Evolutionary conservation across 2,329 filamentous ascomycete species (phyloP).

Genomic region (Colletotrichum lini): DNA sequence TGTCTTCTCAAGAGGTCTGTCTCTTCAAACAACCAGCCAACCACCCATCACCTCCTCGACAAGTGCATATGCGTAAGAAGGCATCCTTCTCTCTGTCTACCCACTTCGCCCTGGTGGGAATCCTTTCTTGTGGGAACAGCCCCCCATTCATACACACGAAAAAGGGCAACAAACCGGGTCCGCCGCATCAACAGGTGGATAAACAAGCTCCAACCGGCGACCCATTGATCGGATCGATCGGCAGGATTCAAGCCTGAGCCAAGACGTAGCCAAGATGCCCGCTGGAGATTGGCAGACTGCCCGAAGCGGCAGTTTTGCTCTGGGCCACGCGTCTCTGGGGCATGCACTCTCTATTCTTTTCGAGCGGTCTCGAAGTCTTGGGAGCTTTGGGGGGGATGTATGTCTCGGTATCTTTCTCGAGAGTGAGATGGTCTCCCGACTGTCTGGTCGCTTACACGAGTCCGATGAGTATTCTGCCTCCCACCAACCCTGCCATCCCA

Average conservation of each 20-base stretch:
- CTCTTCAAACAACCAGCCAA: no score
- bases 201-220: not conserved
- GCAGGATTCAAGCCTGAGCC: slow-evolving; percentile 34
- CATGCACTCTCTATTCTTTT: not conserved
- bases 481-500: slow-evolving; percentile 15
- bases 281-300: slow-evolving; percentile 14
- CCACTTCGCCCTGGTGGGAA: no score
- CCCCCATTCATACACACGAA: slow-evolving; percentile 1
- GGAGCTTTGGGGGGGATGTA: not conserved
- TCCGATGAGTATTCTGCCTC: not conserved
- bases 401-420: not conserved
- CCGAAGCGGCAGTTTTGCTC: slow-evolving; percentile 8
- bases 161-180: not conserved
- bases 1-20: no score
- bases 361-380: not conserved
- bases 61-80: not conserved
- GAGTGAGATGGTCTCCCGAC: not conserved
- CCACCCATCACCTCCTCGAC: no score
- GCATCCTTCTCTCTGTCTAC: not conserved
- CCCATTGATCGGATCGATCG: slow-evolving; percentile 37
- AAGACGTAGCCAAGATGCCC: slow-evolving; percentile 37
- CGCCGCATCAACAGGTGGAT: slow-evolving; percentile 20
- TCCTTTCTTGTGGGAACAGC: slow-evolving; percentile 1
- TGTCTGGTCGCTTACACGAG: not conserved
- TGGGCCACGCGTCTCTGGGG: not conserved